Evolutionary conservation across 768 basidiomycete species (phyloP).

Genomic region (Lentinula detonsa): DNA sequence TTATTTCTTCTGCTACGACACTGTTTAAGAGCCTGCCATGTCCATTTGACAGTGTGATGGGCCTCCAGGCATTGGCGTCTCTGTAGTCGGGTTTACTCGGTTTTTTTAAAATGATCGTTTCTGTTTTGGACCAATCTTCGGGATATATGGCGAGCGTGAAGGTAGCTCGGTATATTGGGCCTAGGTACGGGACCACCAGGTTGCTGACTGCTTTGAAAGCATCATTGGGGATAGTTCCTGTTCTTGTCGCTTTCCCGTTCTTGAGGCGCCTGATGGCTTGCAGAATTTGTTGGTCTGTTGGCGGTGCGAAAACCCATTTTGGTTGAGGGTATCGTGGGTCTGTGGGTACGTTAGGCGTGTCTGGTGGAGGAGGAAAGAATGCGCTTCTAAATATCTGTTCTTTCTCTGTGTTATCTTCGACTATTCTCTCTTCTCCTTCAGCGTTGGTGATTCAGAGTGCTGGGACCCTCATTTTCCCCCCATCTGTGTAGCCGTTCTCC

Average conservation of each 20-base stretch:
- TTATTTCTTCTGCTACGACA: not conserved
- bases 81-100: constrained; percentile 20
- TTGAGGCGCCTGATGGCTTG: not conserved
- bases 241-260: not conserved
- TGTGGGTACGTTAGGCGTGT: no score
- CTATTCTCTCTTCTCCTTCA: no score
- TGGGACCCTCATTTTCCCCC: not conserved
- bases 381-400: no score
- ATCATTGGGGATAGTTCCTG: not conserved
- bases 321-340: no score
- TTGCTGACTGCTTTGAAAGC: no score
- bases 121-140: not conserved
- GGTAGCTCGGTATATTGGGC: not conserved
- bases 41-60: constrained; percentile 17
- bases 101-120: constrained; percentile 17
- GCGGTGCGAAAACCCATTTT: no score
- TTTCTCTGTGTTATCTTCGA: no score
- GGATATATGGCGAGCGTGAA: not conserved
- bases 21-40: not conserved
- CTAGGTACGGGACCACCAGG: no score
- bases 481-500: not conserved
- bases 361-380: no score
- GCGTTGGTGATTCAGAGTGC: not conserved
- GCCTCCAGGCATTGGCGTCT: constrained; percentile 16
- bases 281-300: no score